These are phyloP conservation scores for Gossypium thurberi DNA, from an alignment of 345 rosid genomes.

Conservation along the genomic window DNA sequence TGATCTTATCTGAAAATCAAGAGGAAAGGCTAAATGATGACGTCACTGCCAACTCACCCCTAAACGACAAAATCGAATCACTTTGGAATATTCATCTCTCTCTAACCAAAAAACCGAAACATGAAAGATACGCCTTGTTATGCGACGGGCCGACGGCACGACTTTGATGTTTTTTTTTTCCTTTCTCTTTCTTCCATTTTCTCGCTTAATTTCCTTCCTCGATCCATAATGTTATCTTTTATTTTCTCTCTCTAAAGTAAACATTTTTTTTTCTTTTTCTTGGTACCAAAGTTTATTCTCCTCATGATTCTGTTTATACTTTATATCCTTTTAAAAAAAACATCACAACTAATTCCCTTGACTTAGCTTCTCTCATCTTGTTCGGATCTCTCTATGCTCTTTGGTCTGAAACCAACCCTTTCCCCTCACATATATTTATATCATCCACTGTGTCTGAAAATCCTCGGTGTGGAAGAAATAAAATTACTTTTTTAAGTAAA, in stretches of 20 bases:
- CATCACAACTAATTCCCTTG: background rate
- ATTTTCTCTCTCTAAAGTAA: background rate
- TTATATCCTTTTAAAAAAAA: constrained; percentile 38
- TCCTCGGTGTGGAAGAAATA: background rate
- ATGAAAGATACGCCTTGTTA: constrained; percentile 53
- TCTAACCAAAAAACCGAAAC: background rate
- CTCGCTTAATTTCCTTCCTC: background rate
- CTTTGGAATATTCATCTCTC: background rate
- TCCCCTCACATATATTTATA: background rate
- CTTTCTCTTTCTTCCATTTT: background rate
- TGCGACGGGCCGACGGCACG: constrained; percentile 96
- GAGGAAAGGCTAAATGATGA: too few relatives aligned
- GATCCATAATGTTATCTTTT: background rate
- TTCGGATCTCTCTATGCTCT: constrained; percentile 47
- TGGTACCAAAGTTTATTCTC: constrained; percentile 41
- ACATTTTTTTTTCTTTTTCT: background rate
- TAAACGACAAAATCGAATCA: too few relatives aligned
- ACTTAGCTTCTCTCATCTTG: background rate
- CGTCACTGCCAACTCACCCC: too few relatives aligned
- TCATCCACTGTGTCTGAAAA: background rate
- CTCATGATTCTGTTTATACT: constrained; percentile 63
- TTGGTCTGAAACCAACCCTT: background rate
- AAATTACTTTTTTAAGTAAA: background rate
- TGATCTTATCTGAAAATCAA: too few relatives aligned
- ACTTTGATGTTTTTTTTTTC: constrained; percentile 25